phyloP scores from a whole-genome alignment of 164 flowering plant genomes.

The Dillenia turbinata region DNA sequence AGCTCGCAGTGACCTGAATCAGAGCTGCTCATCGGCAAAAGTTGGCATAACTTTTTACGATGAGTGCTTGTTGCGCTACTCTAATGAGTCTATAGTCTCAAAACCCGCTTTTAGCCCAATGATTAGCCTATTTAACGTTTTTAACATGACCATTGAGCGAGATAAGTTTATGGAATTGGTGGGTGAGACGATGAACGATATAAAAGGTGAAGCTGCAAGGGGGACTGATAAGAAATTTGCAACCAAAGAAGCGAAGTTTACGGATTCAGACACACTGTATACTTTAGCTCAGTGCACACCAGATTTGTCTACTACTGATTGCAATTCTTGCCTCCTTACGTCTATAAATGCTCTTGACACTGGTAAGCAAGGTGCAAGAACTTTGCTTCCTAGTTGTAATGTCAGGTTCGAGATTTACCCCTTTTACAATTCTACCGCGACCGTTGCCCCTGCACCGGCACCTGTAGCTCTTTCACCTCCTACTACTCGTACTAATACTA shows the following conservation, averaged over 20 bases:
- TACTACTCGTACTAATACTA: not conserved
- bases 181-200: not conserved
- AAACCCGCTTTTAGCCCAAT: not conserved
- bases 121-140: not conserved
- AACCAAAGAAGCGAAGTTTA: not conserved
- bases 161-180: not conserved
- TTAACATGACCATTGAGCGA: not conserved
- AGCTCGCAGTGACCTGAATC: not conserved
- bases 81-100: conserved; percentile 14
- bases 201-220: not conserved
- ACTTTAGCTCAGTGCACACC: conserved; percentile 16
- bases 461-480: not conserved
- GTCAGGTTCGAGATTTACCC: conserved; percentile 9
- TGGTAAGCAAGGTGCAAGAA: conserved; percentile 2
- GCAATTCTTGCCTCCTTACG: conserved; percentile 3
- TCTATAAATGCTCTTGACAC: not conserved
- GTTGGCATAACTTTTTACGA: conserved; percentile 19
- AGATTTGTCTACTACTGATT: conserved; percentile 9
- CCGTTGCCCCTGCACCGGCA: not conserved
- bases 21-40: conserved; percentile 16
- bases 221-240: not conserved
- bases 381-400: conserved; percentile 4
- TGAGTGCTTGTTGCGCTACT: conserved; percentile 29
- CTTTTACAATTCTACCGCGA: not conserved
- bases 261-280: conserved; percentile 1